phyloP scores from a whole-genome alignment of 169 alveolate genomes.

The Plasmodium adleri region DNA sequence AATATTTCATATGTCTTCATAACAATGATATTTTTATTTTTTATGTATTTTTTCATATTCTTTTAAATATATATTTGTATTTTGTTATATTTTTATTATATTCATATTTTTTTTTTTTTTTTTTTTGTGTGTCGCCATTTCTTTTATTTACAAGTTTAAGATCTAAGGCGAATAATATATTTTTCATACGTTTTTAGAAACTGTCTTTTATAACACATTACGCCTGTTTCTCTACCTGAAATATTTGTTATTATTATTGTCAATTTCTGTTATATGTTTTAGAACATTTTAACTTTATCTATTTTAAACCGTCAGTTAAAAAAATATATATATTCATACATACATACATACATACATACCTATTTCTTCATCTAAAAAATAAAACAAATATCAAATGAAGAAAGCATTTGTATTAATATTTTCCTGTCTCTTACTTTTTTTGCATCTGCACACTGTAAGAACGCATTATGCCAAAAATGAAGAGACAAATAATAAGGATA shows the following conservation, averaged over 20 bases:
- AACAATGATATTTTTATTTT: conserved; percentile 13
- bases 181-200: conserved; percentile 1
- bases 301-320: conserved; percentile 32
- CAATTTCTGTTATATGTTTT: conserved; percentile 15
- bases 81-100: conserved; percentile 12
- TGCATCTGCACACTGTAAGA: conserved; percentile 23
- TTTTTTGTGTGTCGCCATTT: conserved; percentile 20
- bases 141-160: conserved; percentile 12
- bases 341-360: too few species aligned
- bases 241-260: conserved; percentile 11
- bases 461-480: conserved; percentile 33
- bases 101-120: conserved; percentile 11
- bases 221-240: conserved; percentile 43
- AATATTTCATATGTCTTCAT: conserved; percentile 31
- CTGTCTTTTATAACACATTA: neutral
- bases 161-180: conserved; percentile 15
- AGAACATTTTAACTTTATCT: conserved; percentile 31
- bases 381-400: conserved; percentile 55
- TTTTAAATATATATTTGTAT: conserved; percentile 3
- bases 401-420: conserved; percentile 46
- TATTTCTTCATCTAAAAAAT: neutral
- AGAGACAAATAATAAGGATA: conserved; percentile 12
- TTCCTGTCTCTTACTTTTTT: conserved; percentile 38
- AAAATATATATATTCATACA: neutral
- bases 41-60: neutral